A percentile compares a stretch with the other conserved stretches of the same genome.
These are phyloP conservation scores for Trichophyton verrucosum DNA, from an alignment of 2,329 filamentous ascomycete genomes.

Conservation along the genomic window DNA sequence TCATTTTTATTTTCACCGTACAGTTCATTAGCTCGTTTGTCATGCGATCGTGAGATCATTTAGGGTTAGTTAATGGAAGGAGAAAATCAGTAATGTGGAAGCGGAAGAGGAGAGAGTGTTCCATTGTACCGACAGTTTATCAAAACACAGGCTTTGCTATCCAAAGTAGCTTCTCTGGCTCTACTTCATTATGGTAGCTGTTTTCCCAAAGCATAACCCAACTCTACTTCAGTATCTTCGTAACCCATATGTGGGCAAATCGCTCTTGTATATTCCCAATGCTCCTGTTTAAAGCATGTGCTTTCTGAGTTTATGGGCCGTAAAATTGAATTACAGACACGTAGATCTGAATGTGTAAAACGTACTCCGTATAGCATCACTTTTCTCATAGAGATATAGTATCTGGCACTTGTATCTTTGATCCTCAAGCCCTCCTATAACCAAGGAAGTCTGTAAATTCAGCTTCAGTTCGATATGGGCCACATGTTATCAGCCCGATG, in stretches of 20 bases:
- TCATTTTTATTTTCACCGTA: too few relatives aligned
- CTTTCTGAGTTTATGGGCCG: too few relatives aligned
- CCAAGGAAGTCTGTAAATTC: conserved; percentile 7
- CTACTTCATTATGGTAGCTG: conserved; percentile 7
- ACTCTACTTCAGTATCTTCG: not conserved
- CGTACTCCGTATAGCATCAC: conserved; percentile 8
- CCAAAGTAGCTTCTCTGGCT: conserved; percentile 7
- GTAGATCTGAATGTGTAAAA: conserved; percentile 12
- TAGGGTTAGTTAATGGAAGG: not conserved
- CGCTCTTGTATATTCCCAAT: conserved; percentile 11
- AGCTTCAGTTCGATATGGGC: conserved; percentile 7
- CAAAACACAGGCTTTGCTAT: not conserved
- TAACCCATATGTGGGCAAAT: conserved; percentile 6
- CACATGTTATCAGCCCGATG: conserved; percentile 6
- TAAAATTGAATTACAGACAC: too few relatives aligned
- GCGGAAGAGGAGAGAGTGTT: not conserved
- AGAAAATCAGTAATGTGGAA: not conserved
- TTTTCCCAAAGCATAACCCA: conserved; percentile 9
- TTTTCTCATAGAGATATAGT: conserved; percentile 5
- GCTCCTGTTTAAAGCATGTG: conserved; percentile 11
- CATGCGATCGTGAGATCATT: not conserved
- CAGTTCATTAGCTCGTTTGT: too few relatives aligned
- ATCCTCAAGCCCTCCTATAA: not conserved
- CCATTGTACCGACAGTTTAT: not conserved
- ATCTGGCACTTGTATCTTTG: not conserved